Evolutionary conservation across 2,329 filamentous ascomycete genomes (phyloP).

Genomic region (Alternaria conjuncta): DNA sequence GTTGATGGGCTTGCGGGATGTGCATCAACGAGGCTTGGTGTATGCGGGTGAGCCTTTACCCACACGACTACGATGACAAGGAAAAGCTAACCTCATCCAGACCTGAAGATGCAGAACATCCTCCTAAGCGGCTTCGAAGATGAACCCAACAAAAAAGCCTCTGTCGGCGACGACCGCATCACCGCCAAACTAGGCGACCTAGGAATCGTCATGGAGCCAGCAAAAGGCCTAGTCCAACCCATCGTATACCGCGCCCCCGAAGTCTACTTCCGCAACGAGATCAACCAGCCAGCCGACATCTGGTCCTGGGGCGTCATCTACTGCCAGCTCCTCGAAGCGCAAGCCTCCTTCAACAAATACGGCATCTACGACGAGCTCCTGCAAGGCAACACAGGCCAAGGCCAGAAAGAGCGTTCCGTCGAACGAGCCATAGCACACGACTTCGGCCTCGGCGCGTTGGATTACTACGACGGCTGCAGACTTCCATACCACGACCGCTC

Average conservation of each 20-base stretch:
- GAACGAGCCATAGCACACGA: constrained; percentile 15
- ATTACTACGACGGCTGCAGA: constrained; percentile 11
- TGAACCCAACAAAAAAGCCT: not conserved
- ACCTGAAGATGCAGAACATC: constrained; percentile 18
- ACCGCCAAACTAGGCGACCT: constrained; percentile 15
- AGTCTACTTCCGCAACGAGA: constrained; percentile 17
- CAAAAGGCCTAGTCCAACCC: constrained; percentile 15
- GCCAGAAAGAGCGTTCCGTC: constrained; percentile 10
- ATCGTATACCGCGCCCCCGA: constrained; percentile 18
- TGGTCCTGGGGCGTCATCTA: constrained; percentile 18
- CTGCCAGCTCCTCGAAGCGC: constrained; percentile 16
- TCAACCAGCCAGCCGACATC: constrained; percentile 13
- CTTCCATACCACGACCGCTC: constrained; percentile 8
- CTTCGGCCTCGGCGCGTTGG: constrained; percentile 2
- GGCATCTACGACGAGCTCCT: constrained; percentile 14
- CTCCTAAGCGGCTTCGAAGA: constrained; percentile 11
- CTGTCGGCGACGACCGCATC: constrained; percentile 1
- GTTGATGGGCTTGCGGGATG: constrained; percentile 11
- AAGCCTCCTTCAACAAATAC: constrained; percentile 14
- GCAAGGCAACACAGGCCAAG: not conserved
- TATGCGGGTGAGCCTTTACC: constrained; percentile 9
- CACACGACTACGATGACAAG: not conserved
- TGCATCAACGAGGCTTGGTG: constrained; percentile 12
- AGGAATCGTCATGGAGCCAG: constrained; percentile 18
- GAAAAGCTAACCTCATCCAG: not conserved